Conservation (phyloP, 2,329 filamentous ascomycete genomes). For the Piedraia hortae region DNA sequence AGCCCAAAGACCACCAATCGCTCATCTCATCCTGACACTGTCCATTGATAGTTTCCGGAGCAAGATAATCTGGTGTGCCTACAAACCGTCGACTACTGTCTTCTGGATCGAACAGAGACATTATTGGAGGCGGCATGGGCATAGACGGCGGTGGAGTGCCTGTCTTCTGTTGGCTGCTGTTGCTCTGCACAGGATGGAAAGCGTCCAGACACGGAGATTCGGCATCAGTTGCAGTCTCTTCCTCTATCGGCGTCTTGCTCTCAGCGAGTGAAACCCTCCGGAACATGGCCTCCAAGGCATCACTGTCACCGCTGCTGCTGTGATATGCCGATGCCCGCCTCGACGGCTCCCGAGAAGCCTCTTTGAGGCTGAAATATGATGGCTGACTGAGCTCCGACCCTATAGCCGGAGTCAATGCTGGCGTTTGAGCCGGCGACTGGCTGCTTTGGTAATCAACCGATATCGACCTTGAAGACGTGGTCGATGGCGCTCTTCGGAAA, state of each 20-base stretch:
- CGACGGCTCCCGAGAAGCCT: constrained; percentile 28
- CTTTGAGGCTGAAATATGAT: constrained; percentile 68
- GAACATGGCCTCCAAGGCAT: constrained; percentile 60
- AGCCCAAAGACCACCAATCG: constrained; percentile 99
- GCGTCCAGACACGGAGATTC: constrained; percentile 47
- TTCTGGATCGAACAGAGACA: constrained; percentile 83
- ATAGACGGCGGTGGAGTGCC: constrained; percentile 31
- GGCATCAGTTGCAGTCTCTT: constrained; percentile 42
- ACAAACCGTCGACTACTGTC: constrained; percentile 85
- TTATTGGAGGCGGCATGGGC: constrained; percentile 70
- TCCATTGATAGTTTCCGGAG: constrained; percentile 87
- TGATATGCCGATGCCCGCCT: constrained; percentile 48
- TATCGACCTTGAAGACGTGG: constrained; percentile 72
- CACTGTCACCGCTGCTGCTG: constrained; percentile 80
- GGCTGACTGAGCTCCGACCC: constrained; percentile 44
- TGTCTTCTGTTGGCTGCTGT: constrained; percentile 15
- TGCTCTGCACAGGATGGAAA: constrained; percentile 31
- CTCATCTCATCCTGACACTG: constrained; percentile 91
- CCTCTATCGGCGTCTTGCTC: constrained; percentile 38
- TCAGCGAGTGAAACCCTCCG: constrained; percentile 34
- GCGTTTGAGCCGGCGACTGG: constrained; percentile 60
- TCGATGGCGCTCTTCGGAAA: constrained; percentile 60
- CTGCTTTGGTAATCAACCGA: constrained; percentile 70
- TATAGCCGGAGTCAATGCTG: constrained; percentile 59
- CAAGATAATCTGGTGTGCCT: constrained; percentile 87